A percentile compares a stretch with the other conserved stretches of the same genome.
phyloP scores from a whole-genome alignment of 345 rosid genomes.

The Atalantia buxifolia region DNA sequence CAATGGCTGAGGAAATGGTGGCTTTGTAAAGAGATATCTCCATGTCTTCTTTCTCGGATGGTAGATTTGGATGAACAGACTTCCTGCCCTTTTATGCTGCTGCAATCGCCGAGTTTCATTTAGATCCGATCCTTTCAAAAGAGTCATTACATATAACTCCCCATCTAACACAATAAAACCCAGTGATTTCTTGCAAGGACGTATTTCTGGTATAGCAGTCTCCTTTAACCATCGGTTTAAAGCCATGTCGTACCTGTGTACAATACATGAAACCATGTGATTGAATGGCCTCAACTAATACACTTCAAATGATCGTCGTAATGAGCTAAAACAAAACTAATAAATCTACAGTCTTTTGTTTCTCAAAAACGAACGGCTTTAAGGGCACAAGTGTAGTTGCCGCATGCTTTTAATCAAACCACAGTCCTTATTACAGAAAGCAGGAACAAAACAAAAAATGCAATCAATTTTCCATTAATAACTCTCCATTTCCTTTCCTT shows the following conservation, averaged over 20 bases:
- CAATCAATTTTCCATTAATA: not conserved
- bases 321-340: not conserved
- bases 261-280: not conserved
- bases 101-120: slow-evolving; percentile 41
- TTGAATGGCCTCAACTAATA: not conserved
- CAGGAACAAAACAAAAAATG: not conserved
- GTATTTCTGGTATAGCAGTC: slow-evolving; percentile 55
- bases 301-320: not conserved
- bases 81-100: slow-evolving; percentile 47
- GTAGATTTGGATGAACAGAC: slow-evolving; percentile 63
- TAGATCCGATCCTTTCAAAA: slow-evolving; percentile 40
- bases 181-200: slow-evolving; percentile 32
- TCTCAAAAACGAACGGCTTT: not conserved
- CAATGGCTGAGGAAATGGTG: slow-evolving; percentile 47
- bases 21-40: slow-evolving; percentile 53
- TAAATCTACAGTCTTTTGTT: not conserved
- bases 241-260: slow-evolving; percentile 58
- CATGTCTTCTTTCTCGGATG: slow-evolving; percentile 69
- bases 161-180: slow-evolving; percentile 68
- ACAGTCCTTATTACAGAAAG: not conserved
- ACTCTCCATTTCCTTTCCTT: not conserved
- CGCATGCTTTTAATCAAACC: not conserved
- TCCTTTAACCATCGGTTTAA: slow-evolving; percentile 65
- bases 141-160: slow-evolving; percentile 66
- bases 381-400: not conserved